A percentile compares a stretch with the other conserved stretches of the same genome.
These are phyloP conservation scores for Botrytis elliptica DNA, from an alignment of 2,329 filamentous ascomycete genomes.

Conservation along the genomic window DNA sequence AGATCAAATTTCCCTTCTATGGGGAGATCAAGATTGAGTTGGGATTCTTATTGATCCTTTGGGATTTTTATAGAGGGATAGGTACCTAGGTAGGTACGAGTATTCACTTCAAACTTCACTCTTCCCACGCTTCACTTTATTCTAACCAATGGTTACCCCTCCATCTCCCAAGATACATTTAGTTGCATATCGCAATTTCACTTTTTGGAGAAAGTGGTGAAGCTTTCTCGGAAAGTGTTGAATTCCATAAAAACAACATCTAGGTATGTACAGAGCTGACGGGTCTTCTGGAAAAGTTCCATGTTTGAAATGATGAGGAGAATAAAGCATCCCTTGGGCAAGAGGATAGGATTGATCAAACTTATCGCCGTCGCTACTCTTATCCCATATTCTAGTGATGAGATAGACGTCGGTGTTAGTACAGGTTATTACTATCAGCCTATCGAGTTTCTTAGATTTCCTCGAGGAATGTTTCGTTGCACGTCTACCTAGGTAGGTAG, in stretches of 20 bases:
- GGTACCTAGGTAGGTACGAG: background rate
- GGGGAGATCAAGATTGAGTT: background rate
- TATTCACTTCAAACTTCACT: background rate
- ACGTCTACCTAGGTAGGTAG: background rate
- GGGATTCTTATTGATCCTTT: rapidly evolving
- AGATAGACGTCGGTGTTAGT: no score
- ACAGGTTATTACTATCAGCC: no score
- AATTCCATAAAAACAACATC: no score
- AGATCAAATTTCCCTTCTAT: background rate
- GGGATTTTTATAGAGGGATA: background rate
- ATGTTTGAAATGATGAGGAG: background rate
- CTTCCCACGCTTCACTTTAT: background rate
- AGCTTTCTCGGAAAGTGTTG: no score
- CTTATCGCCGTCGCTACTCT: no score
- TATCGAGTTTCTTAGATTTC: rapidly evolving
- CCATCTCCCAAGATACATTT: no score
- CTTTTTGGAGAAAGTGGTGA: background rate
- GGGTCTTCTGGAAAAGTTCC: background rate
- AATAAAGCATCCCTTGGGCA: background rate
- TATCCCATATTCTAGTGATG: no score
- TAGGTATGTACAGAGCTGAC: no score
- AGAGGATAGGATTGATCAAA: no score
- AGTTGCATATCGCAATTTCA: background rate
- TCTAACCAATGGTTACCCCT: rapidly evolving
- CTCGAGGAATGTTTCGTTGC: no score